Base-by-base conservation (phyloP, 805 yeast species). In the Yarrowia sp. region DNA sequence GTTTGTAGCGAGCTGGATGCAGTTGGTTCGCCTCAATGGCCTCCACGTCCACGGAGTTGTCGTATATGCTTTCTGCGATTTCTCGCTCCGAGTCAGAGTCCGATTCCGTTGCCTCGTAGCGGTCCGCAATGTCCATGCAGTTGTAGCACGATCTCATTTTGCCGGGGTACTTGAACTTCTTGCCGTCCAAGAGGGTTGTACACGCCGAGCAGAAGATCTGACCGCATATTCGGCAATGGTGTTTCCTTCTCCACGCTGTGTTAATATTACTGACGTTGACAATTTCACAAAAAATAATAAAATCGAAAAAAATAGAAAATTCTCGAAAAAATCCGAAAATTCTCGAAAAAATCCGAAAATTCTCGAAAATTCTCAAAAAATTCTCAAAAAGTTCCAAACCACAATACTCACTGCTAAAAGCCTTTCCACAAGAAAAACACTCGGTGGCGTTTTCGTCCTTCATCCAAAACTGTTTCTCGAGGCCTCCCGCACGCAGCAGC, bases 201-300 rank as follows among this genome's bases (percentile, higher is more conserved):
- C 99, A 93, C 9, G 81, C 79, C 44, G 87, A 80, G 73, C 99
- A 93, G 70, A 92, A 93, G 53, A 93, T 92, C 72, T 92, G 97
- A 2, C 99, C 99, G 74, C 99, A 93, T 33, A 93, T 85, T 61
- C 99, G 77, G 70, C 99, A 93, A 73, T 93, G 99, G 71, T 93
- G 99, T 66, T 89, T 88, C 67, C 99, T 78, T 71, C 97, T 77
- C 74, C 91, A 92, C 0, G 97, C 71, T 42, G 70, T 12, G 58
- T 51, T 51, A 51, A 29, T 49, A 22, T 6, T 59, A 22, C n/a
- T n/a, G n/a, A n/a, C n/a, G n/a, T n/a, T n/a, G 22, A 19, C 14
- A 13, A 22, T 25, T 22, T n/a, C 19, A 25, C 6, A 14, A 31
- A 31, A 13, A 12, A 10, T 4, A 9, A 7, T 27, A 31, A 32